Percentiles rank a stretch among this genome's conserved stretches.
phyloP scores from a whole-genome alignment of 2,329 filamentous ascomycete species.

The Epichloe baconii region DNA sequence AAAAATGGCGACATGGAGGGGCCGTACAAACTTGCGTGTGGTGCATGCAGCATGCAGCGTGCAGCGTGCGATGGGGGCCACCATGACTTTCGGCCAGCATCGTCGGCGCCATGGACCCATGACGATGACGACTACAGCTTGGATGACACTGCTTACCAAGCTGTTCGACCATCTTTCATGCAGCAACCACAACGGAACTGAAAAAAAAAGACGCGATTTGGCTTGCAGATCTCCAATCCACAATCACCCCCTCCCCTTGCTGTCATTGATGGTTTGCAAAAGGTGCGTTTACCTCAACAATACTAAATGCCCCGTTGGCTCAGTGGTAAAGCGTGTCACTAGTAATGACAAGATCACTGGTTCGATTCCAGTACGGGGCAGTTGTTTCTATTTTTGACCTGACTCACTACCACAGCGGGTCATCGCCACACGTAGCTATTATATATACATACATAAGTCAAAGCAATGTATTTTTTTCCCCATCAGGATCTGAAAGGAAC shows the following conservation, averaged over 20 bases:
- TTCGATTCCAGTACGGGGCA: slow-evolving; percentile 22
- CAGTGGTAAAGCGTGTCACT: slow-evolving; percentile 24
- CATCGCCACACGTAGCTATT: too few species aligned
- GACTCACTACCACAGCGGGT: too few species aligned
- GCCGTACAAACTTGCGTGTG: too few species aligned
- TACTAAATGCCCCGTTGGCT: slow-evolving; percentile 20
- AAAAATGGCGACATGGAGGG: neutral
- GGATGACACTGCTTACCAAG: neutral
- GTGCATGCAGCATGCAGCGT: neutral
- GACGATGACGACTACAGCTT: neutral
- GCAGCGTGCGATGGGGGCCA: neutral
- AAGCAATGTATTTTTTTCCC: too few species aligned
- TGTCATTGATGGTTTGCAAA: neutral
- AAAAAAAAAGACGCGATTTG: too few species aligned
- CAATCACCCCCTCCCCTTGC: fast-evolving
- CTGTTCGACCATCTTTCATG: neutral
- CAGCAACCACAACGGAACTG: too few species aligned
- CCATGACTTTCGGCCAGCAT: neutral
- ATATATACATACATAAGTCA: fast-evolving
- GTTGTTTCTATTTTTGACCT: neutral
- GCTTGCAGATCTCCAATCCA: too few species aligned
- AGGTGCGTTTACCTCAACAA: fast-evolving
- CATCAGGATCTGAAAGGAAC: too few species aligned
- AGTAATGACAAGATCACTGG: slow-evolving; percentile 24
- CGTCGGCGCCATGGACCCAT: neutral